A percentile compares a stretch with the other conserved stretches of the same genome.
Conservation (phyloP, 352 stramenopile species). For the Globisporangium lucens region DNA sequence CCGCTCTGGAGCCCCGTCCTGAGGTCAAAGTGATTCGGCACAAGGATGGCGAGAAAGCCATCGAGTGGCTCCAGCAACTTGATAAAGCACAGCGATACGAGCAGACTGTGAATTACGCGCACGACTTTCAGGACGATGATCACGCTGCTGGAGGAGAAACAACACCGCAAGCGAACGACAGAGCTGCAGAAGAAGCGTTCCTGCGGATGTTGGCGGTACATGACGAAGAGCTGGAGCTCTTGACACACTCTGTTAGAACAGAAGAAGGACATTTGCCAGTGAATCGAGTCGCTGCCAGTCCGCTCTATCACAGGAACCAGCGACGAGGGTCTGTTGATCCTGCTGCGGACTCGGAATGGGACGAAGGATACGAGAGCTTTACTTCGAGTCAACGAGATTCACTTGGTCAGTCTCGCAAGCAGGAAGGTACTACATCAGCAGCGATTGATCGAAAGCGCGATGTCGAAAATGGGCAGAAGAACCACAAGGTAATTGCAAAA, state of each 20-base stretch:
- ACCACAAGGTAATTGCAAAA: background rate
- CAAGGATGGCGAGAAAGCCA: constrained; percentile 35
- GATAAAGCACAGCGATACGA: constrained; percentile 38
- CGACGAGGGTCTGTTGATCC: constrained; percentile 20
- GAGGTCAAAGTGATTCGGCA: constrained; percentile 56
- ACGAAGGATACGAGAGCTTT: constrained; percentile 5
- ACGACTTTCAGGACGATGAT: background rate
- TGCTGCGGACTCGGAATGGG: constrained; percentile 7
- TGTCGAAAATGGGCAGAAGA: background rate
- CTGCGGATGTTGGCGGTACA: constrained; percentile 42
- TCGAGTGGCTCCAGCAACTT: constrained; percentile 55
- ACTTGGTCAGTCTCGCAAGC: background rate
- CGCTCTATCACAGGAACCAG: background rate
- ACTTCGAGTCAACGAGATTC: background rate
- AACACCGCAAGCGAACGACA: constrained; percentile 15
- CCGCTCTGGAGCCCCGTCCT: constrained; percentile 8
- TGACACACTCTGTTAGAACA: constrained; percentile 31
- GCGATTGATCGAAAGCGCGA: background rate
- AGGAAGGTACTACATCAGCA: background rate
- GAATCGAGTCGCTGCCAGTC: constrained; percentile 10
- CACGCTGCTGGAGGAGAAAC: constrained; percentile 8
- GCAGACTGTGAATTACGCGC: constrained; percentile 15
- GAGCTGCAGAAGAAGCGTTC: constrained; percentile 33
- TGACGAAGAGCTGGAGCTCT: constrained; percentile 33
- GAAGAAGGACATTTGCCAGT: constrained; percentile 19